A percentile compares a stretch with the other conserved stretches of the same genome.
phyloP scores from a whole-genome alignment of 1,284 basidiomycete species.

The Puccinia horiana region DNA sequence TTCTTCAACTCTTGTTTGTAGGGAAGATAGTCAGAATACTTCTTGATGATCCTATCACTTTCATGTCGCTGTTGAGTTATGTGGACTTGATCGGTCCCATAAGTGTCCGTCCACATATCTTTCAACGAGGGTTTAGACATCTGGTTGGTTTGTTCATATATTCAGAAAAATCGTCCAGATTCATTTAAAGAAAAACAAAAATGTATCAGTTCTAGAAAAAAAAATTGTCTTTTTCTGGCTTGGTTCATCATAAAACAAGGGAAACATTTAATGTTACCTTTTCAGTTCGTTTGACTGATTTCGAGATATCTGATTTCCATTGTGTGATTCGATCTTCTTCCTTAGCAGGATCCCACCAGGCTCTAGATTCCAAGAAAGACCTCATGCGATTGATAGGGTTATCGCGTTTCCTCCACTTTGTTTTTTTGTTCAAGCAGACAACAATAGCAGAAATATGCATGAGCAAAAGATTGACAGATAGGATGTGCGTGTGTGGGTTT shows the following conservation, averaged over 20 bases:
- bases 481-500: conserved; percentile 62
- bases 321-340: conserved; percentile 25
- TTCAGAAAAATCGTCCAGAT: no score
- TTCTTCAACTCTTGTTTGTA: conserved; percentile 32
- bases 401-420: conserved; percentile 62
- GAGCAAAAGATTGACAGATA: neutral
- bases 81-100: conserved; percentile 13
- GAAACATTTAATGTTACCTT: conserved; percentile 32
- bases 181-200: neutral
- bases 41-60: conserved; percentile 24
- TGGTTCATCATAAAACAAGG: no score
- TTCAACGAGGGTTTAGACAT: conserved; percentile 19
- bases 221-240: no score
- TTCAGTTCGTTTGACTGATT: conserved; percentile 37
- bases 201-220: neutral
- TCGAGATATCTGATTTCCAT: conserved; percentile 34
- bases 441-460: neutral
- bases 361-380: conserved; percentile 70
- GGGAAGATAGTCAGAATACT: conserved; percentile 5
- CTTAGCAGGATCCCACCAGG: conserved; percentile 29
- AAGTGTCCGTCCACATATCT: conserved; percentile 41
- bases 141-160: conserved; percentile 13
- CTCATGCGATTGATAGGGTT: conserved; percentile 85
- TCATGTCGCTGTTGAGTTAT: conserved; percentile 17
- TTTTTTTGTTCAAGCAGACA: neutral